A percentile compares a stretch with the other conserved stretches of the same genome.
phyloP scores from a whole-genome alignment of 257 asterid genomes.

The Rhazya stricta region DNA sequence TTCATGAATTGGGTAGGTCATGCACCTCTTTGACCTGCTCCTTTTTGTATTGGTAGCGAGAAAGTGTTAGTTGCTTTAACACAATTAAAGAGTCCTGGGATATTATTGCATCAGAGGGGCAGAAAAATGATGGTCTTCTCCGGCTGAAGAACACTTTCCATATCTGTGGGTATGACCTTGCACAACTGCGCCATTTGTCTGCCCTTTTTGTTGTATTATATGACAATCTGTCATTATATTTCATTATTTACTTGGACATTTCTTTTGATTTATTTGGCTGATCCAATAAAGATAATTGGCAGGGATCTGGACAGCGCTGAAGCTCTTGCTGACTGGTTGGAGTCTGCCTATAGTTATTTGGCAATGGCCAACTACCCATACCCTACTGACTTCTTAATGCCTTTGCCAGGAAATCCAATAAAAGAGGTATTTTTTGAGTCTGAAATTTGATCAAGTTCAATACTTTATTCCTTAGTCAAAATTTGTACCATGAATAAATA shows the following conservation, averaged over 20 bases:
- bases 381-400: slow-evolving; percentile 85
- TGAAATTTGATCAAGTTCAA: neutral
- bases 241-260: neutral
- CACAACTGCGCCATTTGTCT: neutral
- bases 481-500: no score
- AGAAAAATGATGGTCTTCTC: slow-evolving; percentile 54
- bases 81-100: slow-evolving; percentile 81
- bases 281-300: slow-evolving; percentile 24
- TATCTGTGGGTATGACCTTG: slow-evolving; percentile 57
- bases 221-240: neutral
- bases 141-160: slow-evolving; percentile 55
- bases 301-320: slow-evolving; percentile 69
- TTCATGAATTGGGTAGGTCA: slow-evolving; percentile 1
- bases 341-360: slow-evolving; percentile 78
- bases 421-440: slow-evolving; percentile 56
- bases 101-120: slow-evolving; percentile 51
- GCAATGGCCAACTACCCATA: slow-evolving; percentile 91
- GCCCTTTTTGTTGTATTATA: neutral
- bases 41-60: slow-evolving; percentile 46
- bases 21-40: slow-evolving; percentile 9
- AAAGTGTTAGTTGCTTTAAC: slow-evolving; percentile 71
- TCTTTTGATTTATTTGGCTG: neutral
- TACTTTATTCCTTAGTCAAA: neutral
- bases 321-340: slow-evolving; percentile 69
- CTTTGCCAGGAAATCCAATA: slow-evolving; percentile 86